Evolutionary conservation across 2,329 filamentous ascomycete species (phyloP), one percentile per base, ranked within the genome.

Genomic region (Graphilbum ipis-grandicollis): DNA sequence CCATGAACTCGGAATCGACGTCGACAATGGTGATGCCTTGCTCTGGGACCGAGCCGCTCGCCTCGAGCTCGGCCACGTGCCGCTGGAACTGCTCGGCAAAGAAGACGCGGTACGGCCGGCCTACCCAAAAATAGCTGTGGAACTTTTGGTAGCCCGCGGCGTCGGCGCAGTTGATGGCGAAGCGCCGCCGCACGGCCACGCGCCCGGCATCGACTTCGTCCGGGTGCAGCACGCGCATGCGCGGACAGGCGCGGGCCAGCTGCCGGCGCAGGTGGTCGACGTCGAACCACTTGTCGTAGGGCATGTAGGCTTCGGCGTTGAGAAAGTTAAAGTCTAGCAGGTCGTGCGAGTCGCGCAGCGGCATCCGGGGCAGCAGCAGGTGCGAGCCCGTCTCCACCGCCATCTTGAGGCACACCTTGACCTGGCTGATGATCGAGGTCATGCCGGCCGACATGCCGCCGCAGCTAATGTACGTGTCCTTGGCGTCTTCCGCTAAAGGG

Each of bases 391-490:
- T 42, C 6, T 55, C 52, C 12, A 54, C 33, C 33, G 53, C 53
- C 50, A 54, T 54, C 42, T 56, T 55, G 23, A 55, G 40, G 38
- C 53, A 56, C 19, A 51, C 47, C 43, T 53, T 55, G 31, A 56
- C 39, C 41, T 55, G 51, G 7, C 51, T 54, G 36, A 56, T 47
- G 36, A 56, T 51, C 25, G 43, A 46, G 6, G 52, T 55, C 33
- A 56, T 43, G 19, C 52, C 53, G 9, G 50, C 50, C 15, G 44
- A 37, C 35, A 56, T 55, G 26, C 44, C 48, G 14, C 40, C 48
- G 41, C 53, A 56, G 37, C 51, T 43, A 19, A 56, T 37, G 35
- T 51, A 56, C 5, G 50, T 47, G 28, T 48, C 46, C 28, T 54
- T 45, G n/a, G n/a, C n/a, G n/a, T n/a, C n/a, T n/a, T n/a, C n/a